Conservation (phyloP, 1,284 basidiomycete species). For the Papiliotrema laurentii region DNA sequence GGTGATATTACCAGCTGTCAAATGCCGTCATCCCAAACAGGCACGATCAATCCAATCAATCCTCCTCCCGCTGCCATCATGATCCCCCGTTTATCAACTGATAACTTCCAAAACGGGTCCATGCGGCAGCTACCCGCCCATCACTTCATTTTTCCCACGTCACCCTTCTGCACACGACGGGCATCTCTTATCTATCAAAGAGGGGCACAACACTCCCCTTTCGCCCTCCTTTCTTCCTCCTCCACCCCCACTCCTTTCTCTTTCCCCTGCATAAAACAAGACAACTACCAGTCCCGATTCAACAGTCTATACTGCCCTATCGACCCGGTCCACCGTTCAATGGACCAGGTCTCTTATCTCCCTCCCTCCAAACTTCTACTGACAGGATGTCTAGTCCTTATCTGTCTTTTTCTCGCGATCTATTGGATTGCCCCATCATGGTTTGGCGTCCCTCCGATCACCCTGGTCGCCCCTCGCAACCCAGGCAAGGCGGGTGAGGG, state of each 20-base stretch:
- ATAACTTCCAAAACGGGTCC: no score
- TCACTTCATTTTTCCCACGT: no score
- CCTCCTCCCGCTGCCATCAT: no score
- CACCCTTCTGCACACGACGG: no score
- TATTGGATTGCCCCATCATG: neutral
- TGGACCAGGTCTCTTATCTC: conserved; percentile 6
- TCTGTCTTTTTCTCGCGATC: neutral
- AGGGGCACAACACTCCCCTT: no score
- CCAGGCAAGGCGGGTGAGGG: neutral
- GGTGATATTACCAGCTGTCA: no score
- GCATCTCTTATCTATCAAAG: no score
- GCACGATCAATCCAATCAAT: no score
- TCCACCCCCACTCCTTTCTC: neutral
- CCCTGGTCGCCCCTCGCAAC: neutral
- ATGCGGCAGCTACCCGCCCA: no score
- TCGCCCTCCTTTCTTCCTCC: neutral
- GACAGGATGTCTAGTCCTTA: conserved; percentile 1
- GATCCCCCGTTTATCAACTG: no score
- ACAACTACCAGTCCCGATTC: neutral
- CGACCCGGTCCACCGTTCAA: conserved; percentile 2
- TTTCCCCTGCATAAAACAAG: neutral
- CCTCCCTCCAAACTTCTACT: neutral
- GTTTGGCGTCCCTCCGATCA: neutral
- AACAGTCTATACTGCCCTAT: no score
- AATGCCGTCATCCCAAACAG: no score